A percentile compares a stretch with the other conserved stretches of the same genome.
Conservation (phyloP, 1,284 basidiomycete species). For the Lentinula novae-zelandiae region DNA sequence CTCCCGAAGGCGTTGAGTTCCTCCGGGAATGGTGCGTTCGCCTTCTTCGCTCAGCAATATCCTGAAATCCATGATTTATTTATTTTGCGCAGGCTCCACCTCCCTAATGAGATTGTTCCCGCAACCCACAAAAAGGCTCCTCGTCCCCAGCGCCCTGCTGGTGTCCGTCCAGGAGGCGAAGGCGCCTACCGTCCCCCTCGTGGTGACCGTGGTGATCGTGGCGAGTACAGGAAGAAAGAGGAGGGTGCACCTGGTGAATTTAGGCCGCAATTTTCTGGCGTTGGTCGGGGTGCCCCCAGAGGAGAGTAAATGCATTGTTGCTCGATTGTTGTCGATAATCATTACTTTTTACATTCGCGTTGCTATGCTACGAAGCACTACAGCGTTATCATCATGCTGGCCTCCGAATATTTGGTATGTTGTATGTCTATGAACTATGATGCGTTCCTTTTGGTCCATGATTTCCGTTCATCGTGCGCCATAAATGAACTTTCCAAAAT, state of each 20-base stretch:
- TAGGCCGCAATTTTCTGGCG: conserved; percentile 76
- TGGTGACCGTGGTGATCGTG: conserved; percentile 66
- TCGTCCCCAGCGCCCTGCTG: conserved; percentile 71
- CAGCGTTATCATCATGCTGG: background rate
- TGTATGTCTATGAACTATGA: background rate
- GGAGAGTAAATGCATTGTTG: conserved; percentile 16
- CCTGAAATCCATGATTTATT: background rate
- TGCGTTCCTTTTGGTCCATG: background rate
- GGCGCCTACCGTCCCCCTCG: conserved; percentile 86
- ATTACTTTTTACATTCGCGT: background rate
- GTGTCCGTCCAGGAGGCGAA: conserved; percentile 62
- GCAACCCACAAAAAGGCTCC: conserved; percentile 93
- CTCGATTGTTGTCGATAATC: background rate
- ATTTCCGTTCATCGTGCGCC: background rate
- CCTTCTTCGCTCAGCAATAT: background rate
- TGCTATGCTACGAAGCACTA: background rate
- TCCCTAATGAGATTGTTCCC: conserved; percentile 91
- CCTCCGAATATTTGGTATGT: background rate
- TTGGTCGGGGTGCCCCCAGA: conserved; percentile 82
- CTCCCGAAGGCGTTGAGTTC: conserved; percentile 92
- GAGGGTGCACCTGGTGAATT: conserved; percentile 76
- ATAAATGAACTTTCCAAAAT: too few relatives aligned
- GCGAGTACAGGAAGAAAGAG: conserved; percentile 88
- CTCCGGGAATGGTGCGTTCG: conserved; percentile 82
- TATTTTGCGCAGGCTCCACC: conserved; percentile 71